Evolutionary conservation across 2,329 filamentous ascomycete genomes (phyloP).

Genomic region (Fusarium acutatum): DNA sequence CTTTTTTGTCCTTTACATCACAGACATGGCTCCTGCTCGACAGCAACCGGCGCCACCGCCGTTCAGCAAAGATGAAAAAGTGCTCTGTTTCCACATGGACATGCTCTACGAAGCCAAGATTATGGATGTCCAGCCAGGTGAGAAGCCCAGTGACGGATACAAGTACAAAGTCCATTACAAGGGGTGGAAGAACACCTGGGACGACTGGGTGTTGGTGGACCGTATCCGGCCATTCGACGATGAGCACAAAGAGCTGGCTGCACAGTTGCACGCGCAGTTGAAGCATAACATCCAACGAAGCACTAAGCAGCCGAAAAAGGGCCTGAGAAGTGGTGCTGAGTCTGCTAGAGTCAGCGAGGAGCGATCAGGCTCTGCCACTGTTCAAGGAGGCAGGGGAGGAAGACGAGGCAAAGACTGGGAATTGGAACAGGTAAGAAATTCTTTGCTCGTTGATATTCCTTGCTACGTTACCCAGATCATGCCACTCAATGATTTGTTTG

Average conservation of each 20-base stretch:
- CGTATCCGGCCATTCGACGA: slow-evolving; percentile 93
- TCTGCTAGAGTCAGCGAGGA: slow-evolving; percentile 79
- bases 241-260: slow-evolving; percentile 91
- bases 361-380: slow-evolving; percentile 66
- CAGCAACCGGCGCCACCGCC: slow-evolving; percentile 57
- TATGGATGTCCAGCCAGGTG: slow-evolving; percentile 76
- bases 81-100: slow-evolving; percentile 96
- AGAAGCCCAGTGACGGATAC: slow-evolving; percentile 74
- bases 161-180: slow-evolving; percentile 98
- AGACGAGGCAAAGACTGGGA: slow-evolving; percentile 83
- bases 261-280: slow-evolving; percentile 74
- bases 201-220: slow-evolving; percentile 96
- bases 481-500: neutral
- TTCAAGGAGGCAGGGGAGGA: slow-evolving; percentile 71
- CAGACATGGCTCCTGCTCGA: slow-evolving; percentile 53
- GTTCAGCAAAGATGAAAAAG: slow-evolving; percentile 84
- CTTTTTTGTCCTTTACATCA: slow-evolving; percentile 23
- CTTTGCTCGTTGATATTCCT: neutral
- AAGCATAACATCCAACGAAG: slow-evolving; percentile 64
- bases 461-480: neutral
- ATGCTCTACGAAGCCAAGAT: slow-evolving; percentile 98
- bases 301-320: slow-evolving; percentile 64
- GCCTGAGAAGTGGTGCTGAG: slow-evolving; percentile 52
- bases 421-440: slow-evolving; percentile 74
- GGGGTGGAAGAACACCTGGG: slow-evolving; percentile 99